Conservation (phyloP, 192 early-diverging fungal species). For the Anaeromyces robustus region DNA sequence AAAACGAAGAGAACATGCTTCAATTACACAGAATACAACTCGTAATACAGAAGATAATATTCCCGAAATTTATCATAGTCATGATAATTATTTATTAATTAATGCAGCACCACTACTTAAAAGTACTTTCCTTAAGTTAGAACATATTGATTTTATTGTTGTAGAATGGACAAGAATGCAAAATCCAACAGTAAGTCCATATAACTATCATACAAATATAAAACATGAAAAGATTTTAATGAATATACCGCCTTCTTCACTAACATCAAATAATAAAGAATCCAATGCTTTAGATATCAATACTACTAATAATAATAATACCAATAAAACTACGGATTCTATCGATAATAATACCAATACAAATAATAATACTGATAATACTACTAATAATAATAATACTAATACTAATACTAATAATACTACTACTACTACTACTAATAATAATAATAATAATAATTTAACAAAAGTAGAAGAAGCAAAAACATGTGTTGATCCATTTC, state of each 20-base stretch:
- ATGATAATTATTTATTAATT: background rate
- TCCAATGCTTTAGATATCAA: no score
- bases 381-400: no score
- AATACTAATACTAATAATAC: background rate
- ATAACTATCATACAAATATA: background rate
- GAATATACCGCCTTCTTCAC: background rate
- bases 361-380: no score
- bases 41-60: background rate
- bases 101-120: background rate
- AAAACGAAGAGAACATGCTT: background rate
- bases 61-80: background rate
- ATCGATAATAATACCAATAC: no score
- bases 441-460: background rate
- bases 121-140: background rate
- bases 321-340: background rate
- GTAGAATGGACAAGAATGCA: background rate
- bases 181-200: background rate
- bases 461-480: background rate
- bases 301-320: background rate
- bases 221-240: background rate
- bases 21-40: background rate
- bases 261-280: background rate
- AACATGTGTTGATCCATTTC: background rate
- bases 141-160: background rate
- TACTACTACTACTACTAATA: background rate